Conservation (phyloP, 176 grass and related monocot genomes). For the Juncus inflexus region DNA sequence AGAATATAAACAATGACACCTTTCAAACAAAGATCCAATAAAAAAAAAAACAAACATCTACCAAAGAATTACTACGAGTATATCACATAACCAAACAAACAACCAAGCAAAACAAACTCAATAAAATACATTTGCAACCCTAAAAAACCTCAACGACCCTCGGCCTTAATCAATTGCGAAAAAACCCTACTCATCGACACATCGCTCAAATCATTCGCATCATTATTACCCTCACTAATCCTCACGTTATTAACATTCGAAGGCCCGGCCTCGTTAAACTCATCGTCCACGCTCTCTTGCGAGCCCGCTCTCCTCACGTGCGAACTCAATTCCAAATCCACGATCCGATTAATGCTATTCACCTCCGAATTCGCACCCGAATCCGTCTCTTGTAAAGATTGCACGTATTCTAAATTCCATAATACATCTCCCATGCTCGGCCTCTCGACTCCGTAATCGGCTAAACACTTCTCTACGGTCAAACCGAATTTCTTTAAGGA, state of each 20-base stretch:
- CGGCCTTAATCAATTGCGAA: slow-evolving; percentile 87
- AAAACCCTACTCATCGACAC: slow-evolving; percentile 85
- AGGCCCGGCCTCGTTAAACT: slow-evolving; percentile 39
- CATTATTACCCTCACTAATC: too few species aligned
- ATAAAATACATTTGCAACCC: slow-evolving; percentile 21
- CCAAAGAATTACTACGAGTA: background rate
- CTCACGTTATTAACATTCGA: slow-evolving; percentile 28
- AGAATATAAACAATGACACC: slow-evolving; percentile 16
- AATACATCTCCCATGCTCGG: slow-evolving; percentile 85
- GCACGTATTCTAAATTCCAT: slow-evolving; percentile 85
- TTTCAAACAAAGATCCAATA: slow-evolving; percentile 4
- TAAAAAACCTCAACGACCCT: slow-evolving; percentile 64
- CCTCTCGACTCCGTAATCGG: slow-evolving; percentile 75
- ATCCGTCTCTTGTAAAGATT: slow-evolving; percentile 72
- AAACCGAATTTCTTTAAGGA: slow-evolving; percentile 90
- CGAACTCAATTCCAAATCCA: slow-evolving; percentile 59
- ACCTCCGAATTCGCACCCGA: slow-evolving; percentile 44
- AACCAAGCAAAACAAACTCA: slow-evolving; percentile 13
- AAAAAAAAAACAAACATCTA: slow-evolving; percentile 16
- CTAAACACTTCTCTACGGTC: slow-evolving; percentile 86
- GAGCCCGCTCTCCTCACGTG: slow-evolving; percentile 33
- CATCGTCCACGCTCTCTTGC: slow-evolving; percentile 43
- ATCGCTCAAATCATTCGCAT: slow-evolving; percentile 49
- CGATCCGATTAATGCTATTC: slow-evolving; percentile 71
- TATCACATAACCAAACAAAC: slow-evolving; percentile 15